Percentiles rank a stretch among this genome's conserved stretches.
These are phyloP conservation scores for Amanita inopinata DNA, from an alignment of 768 basidiomycete genomes.

Conservation along the genomic window DNA sequence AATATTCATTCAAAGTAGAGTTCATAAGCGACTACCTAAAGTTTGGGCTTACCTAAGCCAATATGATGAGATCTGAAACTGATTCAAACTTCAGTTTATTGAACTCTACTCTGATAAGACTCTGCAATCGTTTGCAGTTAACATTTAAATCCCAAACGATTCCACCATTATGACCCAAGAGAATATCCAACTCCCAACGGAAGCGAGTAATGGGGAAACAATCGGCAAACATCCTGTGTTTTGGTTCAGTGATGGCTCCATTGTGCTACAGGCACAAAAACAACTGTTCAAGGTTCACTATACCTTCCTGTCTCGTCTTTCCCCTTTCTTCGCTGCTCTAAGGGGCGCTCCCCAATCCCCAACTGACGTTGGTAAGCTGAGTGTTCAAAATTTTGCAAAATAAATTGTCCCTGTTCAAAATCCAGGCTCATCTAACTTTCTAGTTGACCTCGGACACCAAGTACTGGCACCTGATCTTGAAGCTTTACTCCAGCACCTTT, in stretches of 20 bases:
- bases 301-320: slow-evolving; percentile 43
- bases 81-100: too few species aligned
- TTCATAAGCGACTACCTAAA: too few species aligned
- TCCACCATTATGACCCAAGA: slow-evolving; percentile 1
- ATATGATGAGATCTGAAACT: too few species aligned
- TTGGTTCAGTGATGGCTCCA: slow-evolving; percentile 61
- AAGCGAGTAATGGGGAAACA: background rate
- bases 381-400: background rate
- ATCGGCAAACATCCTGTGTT: slow-evolving; percentile 34
- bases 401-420: background rate
- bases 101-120: too few species aligned
- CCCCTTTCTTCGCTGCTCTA: slow-evolving; percentile 23
- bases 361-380: slow-evolving; percentile 1
- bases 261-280: slow-evolving; percentile 36
- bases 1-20: too few species aligned
- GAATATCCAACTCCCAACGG: background rate
- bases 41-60: too few species aligned
- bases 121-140: background rate
- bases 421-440: slow-evolving; percentile 17
- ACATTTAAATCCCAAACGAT: background rate
- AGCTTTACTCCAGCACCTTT: slow-evolving; percentile 50
- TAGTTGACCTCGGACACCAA: slow-evolving; percentile 24
- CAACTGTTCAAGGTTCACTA: slow-evolving; percentile 49
- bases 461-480: slow-evolving; percentile 41
- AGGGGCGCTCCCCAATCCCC: background rate